phyloP scores from a whole-genome alignment of 148 eudicot species.

The Cornus controversa region DNA sequence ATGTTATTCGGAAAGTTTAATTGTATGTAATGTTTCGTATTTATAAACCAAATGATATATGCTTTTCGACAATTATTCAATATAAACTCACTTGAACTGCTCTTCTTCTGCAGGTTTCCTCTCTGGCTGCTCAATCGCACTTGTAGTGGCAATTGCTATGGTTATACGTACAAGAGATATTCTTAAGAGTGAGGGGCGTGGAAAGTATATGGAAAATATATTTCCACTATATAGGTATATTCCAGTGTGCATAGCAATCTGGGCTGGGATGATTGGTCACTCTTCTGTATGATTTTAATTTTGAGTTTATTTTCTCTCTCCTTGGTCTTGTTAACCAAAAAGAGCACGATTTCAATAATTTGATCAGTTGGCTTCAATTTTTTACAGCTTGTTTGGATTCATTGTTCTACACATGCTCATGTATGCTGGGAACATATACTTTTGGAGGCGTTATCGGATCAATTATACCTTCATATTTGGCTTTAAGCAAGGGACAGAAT shows the following conservation, averaged over 20 bases:
- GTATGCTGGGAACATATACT: constrained; percentile 35
- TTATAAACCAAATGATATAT: no score
- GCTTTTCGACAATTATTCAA: background rate
- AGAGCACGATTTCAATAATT: background rate
- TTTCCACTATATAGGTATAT: constrained; percentile 47
- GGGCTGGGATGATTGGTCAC: background rate
- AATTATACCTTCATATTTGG: constrained; percentile 47
- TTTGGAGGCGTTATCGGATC: constrained; percentile 42
- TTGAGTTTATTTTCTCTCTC: no score
- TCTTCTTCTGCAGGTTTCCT: constrained; percentile 32
- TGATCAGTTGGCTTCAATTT: background rate
- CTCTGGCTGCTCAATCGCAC: constrained; percentile 47
- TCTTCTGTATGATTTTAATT: background rate
- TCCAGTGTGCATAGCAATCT: background rate
- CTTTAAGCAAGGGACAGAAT: constrained; percentile 37
- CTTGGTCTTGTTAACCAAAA: no score
- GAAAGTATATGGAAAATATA: constrained; percentile 39
- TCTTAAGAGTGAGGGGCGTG: constrained; percentile 16
- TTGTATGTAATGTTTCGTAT: no score
- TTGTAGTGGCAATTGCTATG: constrained; percentile 23
- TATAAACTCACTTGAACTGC: background rate
- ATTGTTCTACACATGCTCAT: constrained; percentile 42
- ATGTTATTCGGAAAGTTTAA: no score
- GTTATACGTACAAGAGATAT: constrained; percentile 26
- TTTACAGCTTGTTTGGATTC: constrained; percentile 39